Evolutionary conservation across 192 early-diverging fungal genomes (phyloP), one percentile per base, ranked within the genome.

Genomic region (Umbelopsis sp.): DNA sequence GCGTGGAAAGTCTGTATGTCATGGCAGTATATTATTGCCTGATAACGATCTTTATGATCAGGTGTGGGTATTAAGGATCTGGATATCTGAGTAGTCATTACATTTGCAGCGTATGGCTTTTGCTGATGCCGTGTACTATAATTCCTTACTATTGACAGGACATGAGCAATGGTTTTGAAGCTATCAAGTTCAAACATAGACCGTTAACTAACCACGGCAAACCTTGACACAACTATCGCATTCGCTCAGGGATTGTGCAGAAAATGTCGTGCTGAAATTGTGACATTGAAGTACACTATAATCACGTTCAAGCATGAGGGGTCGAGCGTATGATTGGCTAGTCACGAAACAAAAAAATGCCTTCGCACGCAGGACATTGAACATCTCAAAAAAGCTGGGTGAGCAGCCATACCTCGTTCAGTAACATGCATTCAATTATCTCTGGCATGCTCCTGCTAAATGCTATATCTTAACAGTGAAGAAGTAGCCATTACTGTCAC

Each of bases 1-100:
- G 55, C 55, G 30, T 61, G 25, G 27, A 61, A 61, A 16, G 55
- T 61, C 15, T 61, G 55, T 4, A 61, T 35, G 13, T 61, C 27
- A 8, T 22, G 1, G 16, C 55, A 61, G 11, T n/a, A 33, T 37
- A 35, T n/a, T 15, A 25, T 33, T 27, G 55, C 55, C 13, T 35
- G 13, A n/a, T 35, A 61, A 7, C 18, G 10, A 35, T 16, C 15
- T 18, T 16, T 13, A 8, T 15, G 10, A 35, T 61, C 4, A 18
- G 2, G 30, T 3, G 11, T 35, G 11, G 27, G 21, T 7, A 35
- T 18, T 37, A 61, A 11, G 18, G 55, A 37, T 5, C 2, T 6
- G 18, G 55, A 16, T 33, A 61, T 61, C 18, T 15, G 27, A 3
- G 30, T 13, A 30, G 55, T 61, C 18, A 61, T 35, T 11, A 25